phyloP scores from a whole-genome alignment of 2,329 filamentous ascomycete species.

The Stachybotrys echinatus region DNA sequence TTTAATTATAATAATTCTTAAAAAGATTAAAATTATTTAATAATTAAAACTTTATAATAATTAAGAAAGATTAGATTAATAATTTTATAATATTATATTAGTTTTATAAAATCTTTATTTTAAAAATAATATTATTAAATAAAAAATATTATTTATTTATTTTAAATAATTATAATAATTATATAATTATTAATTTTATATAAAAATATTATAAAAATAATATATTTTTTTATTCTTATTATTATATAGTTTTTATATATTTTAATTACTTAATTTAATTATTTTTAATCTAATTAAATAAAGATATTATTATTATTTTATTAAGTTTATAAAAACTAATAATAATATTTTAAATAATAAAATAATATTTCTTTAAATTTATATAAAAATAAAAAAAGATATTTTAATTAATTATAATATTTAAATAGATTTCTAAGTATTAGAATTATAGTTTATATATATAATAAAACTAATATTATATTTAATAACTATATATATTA shows the following conservation, averaged over 20 bases:
- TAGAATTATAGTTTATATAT: not conserved
- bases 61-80: conserved; percentile 4
- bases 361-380: not conserved
- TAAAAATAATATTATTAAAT: not conserved
- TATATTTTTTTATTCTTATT: conserved; percentile 1
- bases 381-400: not conserved
- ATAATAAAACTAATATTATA: not conserved
- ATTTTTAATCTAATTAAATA: conserved; percentile 2
- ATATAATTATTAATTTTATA: not conserved
- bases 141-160: not conserved
- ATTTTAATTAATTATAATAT: not conserved
- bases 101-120: no score
- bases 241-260: conserved; percentile 2
- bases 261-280: conserved; percentile 1
- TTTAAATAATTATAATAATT: not conserved
- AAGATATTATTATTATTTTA: not conserved
- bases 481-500: not conserved
- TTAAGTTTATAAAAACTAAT: not conserved
- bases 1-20: no score
- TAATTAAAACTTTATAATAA: no score
- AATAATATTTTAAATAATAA: not conserved
- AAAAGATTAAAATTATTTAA: not conserved
- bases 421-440: not conserved
- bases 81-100: not conserved
- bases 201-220: not conserved